These are phyloP conservation scores for Isabelozyma rhagii DNA, from an alignment of 805 yeast species.

Conservation along the genomic window DNA sequence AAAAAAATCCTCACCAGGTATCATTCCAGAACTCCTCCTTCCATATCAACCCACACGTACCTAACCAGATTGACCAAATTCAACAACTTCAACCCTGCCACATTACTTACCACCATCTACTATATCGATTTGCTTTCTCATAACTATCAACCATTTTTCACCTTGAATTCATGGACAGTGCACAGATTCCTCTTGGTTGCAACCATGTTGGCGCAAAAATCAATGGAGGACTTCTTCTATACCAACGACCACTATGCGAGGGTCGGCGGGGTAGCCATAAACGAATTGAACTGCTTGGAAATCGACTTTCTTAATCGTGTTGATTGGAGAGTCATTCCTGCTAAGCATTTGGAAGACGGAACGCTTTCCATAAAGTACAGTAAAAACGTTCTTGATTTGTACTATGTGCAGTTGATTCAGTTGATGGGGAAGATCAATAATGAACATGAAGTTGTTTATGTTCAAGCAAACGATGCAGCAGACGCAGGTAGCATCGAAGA, in stretches of 20 bases:
- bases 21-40: constrained; percentile 92
- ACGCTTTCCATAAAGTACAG: constrained; percentile 24
- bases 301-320: constrained; percentile 82
- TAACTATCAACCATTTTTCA: constrained; percentile 71
- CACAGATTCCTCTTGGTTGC: constrained; percentile 89
- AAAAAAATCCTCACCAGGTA: constrained; percentile 65
- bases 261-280: constrained; percentile 88
- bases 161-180: constrained; percentile 86
- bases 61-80: constrained; percentile 74
- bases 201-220: constrained; percentile 86
- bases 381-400: constrained; percentile 37
- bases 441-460: constrained; percentile 9
- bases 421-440: constrained; percentile 33
- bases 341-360: constrained; percentile 20
- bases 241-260: constrained; percentile 92
- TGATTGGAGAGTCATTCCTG: constrained; percentile 56
- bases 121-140: constrained; percentile 83
- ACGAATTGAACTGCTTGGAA: constrained; percentile 83
- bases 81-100: constrained; percentile 81
- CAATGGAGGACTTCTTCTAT: constrained; percentile 89
- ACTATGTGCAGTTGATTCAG: constrained; percentile 37
- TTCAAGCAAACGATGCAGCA: background rate
- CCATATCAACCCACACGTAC: constrained; percentile 76
- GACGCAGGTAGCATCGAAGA: constrained; percentile 2
- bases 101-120: constrained; percentile 78